phyloP scores from a whole-genome alignment of 805 yeast species.

The Komagataella pastoris region DNA sequence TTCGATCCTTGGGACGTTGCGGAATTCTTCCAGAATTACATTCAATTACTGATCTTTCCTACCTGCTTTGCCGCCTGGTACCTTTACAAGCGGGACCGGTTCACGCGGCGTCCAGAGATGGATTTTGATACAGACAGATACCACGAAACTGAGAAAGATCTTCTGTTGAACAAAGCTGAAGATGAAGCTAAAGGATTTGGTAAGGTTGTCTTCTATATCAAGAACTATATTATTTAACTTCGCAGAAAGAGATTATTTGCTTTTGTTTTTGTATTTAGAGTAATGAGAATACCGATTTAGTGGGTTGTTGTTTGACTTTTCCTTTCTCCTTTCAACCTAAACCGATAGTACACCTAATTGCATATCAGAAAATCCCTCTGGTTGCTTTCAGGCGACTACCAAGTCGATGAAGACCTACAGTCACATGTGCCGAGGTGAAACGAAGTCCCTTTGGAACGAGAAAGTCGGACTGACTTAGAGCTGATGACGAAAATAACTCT shows the following conservation, averaged over 20 bases:
- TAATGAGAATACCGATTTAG: too few species aligned
- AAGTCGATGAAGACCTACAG: too few species aligned
- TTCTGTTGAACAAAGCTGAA: conserved; percentile 21
- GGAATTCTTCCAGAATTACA: conserved; percentile 44
- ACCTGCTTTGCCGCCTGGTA: conserved; percentile 42
- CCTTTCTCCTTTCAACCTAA: too few species aligned
- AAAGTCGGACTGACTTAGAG: too few species aligned
- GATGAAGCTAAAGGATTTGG: conserved; percentile 29
- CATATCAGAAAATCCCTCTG: too few species aligned
- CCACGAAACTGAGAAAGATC: conserved; percentile 33
- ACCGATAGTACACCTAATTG: too few species aligned
- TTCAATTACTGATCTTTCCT: conserved; percentile 39
- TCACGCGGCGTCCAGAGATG: conserved; percentile 18
- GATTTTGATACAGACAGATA: conserved; percentile 34
- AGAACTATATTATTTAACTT: background rate
- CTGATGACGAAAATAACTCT: too few species aligned
- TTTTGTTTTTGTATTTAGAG: background rate
- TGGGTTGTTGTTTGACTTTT: too few species aligned
- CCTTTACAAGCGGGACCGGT: conserved; percentile 43
- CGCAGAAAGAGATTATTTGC: background rate
- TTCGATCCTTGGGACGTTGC: conserved; percentile 30
- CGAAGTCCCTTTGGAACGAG: too few species aligned
- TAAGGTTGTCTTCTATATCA: conserved; percentile 18
- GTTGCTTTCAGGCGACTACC: too few species aligned
- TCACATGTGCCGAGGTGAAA: too few species aligned